A percentile compares a stretch with the other conserved stretches of the same genome.
These are phyloP conservation scores for Leishmania gerbilli DNA, from an alignment of 208 protist species.

Conservation along the genomic window DNA sequence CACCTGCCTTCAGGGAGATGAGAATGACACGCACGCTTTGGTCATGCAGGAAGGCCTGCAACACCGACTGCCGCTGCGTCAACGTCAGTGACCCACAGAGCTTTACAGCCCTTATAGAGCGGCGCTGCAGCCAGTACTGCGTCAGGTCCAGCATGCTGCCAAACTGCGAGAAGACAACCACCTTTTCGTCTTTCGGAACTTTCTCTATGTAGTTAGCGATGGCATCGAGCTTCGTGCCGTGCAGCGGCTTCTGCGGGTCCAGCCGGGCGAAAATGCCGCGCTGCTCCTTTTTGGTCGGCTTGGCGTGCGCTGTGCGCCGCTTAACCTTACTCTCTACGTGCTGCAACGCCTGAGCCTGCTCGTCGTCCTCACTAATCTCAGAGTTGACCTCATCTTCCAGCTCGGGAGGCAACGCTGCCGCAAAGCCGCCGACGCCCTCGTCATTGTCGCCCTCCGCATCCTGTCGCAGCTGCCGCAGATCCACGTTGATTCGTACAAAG, in stretches of 20 bases:
- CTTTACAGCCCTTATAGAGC: conserved; percentile 82
- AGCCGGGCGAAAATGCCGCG: conserved; percentile 71
- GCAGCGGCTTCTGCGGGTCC: conserved; percentile 75
- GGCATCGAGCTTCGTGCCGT: conserved; percentile 91
- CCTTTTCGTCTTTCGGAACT: conserved; percentile 85
- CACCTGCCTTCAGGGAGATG: conserved; percentile 98
- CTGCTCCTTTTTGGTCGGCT: conserved; percentile 45
- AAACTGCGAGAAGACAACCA: conserved; percentile 97
- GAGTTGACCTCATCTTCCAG: conserved; percentile 48
- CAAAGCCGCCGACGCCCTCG: conserved; percentile 32
- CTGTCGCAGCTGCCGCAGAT: conserved; percentile 71
- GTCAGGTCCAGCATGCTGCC: conserved; percentile 96
- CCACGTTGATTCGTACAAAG: conserved; percentile 86
- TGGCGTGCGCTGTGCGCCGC: not conserved
- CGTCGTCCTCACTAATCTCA: conserved; percentile 6
- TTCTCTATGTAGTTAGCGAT: conserved; percentile 82
- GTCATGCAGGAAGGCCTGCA: conserved; percentile 85
- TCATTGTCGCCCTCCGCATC: conserved; percentile 72
- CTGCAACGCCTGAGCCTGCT: conserved; percentile 12
- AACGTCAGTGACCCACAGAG: conserved; percentile 91
- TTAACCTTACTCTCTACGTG: conserved; percentile 2
- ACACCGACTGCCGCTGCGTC: conserved; percentile 76
- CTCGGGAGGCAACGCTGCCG: conserved; percentile 74
- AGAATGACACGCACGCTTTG: conserved; percentile 95
- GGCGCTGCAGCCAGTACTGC: conserved; percentile 82